Conservation (phyloP, 2,329 filamentous ascomycete species). For the Albophoma yamanashiensis region DNA sequence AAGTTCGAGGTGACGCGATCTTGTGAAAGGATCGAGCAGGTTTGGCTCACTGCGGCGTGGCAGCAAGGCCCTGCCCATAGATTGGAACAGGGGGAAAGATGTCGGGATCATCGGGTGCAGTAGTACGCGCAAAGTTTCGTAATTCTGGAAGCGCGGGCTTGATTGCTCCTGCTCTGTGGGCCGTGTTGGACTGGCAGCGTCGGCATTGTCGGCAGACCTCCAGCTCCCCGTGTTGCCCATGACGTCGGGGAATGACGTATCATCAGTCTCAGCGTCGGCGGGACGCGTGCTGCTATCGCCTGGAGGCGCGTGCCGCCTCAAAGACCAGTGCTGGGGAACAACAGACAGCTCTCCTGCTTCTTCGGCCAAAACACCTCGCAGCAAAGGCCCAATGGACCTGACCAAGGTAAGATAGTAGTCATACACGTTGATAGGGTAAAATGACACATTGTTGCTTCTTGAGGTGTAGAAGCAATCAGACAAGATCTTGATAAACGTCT, state of each 20-base stretch:
- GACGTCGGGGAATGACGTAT: slow-evolving; percentile 21
- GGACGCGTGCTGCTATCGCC: slow-evolving; percentile 10
- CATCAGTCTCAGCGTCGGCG: slow-evolving; percentile 15
- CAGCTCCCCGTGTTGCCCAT: slow-evolving; percentile 15
- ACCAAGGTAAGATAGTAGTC: slow-evolving; percentile 74
- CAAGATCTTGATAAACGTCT: slow-evolving; percentile 66
- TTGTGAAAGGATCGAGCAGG: slow-evolving; percentile 46
- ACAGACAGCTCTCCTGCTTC: slow-evolving; percentile 64
- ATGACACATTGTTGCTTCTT: slow-evolving; percentile 52
- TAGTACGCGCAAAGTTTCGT: slow-evolving; percentile 63
- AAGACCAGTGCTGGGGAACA: slow-evolving; percentile 59
- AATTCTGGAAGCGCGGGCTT: slow-evolving; percentile 55
- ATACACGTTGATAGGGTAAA: slow-evolving; percentile 69
- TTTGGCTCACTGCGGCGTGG: slow-evolving; percentile 49
- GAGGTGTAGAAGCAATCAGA: slow-evolving; percentile 63
- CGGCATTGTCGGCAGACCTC: slow-evolving; percentile 11
- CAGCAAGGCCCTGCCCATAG: slow-evolving; percentile 71
- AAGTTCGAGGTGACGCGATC: slow-evolving; percentile 43
- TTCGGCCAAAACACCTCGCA: slow-evolving; percentile 76
- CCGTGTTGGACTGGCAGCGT: slow-evolving; percentile 11
- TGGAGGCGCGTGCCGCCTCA: slow-evolving; percentile 18
- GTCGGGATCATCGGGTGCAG: slow-evolving; percentile 69
- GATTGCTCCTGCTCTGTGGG: slow-evolving; percentile 32
- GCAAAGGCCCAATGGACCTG: slow-evolving; percentile 62
- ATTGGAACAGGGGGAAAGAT: slow-evolving; percentile 78